phyloP scores from a whole-genome alignment of 2,329 filamentous ascomycete genomes.

The Pseudonectria foliicola region DNA sequence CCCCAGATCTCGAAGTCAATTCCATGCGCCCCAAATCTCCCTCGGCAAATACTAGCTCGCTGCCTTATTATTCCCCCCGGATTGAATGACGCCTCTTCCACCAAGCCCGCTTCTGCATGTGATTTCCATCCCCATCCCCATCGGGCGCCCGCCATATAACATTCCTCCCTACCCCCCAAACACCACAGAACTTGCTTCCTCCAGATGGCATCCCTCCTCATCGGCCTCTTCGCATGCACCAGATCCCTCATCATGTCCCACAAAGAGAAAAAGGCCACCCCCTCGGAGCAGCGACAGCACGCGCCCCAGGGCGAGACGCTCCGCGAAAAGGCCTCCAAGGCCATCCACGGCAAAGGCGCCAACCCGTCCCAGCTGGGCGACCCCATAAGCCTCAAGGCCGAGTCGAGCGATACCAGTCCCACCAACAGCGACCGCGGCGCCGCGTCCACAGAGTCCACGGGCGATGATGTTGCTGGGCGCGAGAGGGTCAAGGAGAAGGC shows the following conservation, averaged over 20 bases:
- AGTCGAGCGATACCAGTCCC: slow-evolving; percentile 25
- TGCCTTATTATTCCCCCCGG: not conserved
- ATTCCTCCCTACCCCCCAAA: not conserved
- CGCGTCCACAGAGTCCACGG: too few relatives aligned
- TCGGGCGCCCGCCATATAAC: not conserved
- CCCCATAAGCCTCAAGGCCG: slow-evolving; percentile 33
- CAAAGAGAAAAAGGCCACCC: slow-evolving; percentile 1
- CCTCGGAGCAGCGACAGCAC: slow-evolving; percentile 3
- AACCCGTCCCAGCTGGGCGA: slow-evolving; percentile 33
- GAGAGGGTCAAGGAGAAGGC: too few relatives aligned
- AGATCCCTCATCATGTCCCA: slow-evolving; percentile 3
- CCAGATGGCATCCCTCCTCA: slow-evolving; percentile 4
- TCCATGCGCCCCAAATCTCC: not conserved
- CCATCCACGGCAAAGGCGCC: slow-evolving; percentile 22
- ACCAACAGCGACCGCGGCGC: slow-evolving; percentile 14
- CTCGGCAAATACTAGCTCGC: not conserved
- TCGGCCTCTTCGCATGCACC: slow-evolving; percentile 2
- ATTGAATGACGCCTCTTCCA: not conserved
- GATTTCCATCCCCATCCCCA: not conserved
- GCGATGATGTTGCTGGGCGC: too few relatives aligned
- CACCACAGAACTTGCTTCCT: not conserved
- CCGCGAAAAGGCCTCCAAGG: slow-evolving; percentile 12
- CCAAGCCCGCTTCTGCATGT: not conserved
- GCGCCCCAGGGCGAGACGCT: slow-evolving; percentile 6
- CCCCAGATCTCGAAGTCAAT: not conserved